phyloP scores from a whole-genome alignment of 1,284 basidiomycete genomes.

The Melampsora americana region DNA sequence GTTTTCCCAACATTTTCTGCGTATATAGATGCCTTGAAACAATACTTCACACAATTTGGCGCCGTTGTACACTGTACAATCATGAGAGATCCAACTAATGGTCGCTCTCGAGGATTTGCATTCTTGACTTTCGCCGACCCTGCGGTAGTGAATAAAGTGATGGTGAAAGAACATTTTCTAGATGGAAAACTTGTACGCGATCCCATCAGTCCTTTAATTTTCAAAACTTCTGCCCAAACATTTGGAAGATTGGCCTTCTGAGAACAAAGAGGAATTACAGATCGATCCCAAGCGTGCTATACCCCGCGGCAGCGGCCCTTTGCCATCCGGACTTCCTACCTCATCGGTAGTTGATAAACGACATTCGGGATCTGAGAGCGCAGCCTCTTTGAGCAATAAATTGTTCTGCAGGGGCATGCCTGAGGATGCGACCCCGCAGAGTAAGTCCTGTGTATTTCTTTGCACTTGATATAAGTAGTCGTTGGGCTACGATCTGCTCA shows the following conservation, averaged over 20 bases:
- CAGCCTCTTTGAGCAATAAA: conserved; percentile 52
- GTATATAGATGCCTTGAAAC: conserved; percentile 68
- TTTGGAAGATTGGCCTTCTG: neutral
- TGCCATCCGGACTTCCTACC: conserved; percentile 44
- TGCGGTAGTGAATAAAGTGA: conserved; percentile 80
- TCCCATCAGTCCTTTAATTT: conserved; percentile 11
- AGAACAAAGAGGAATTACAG: conserved; percentile 58
- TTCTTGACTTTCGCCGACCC: conserved; percentile 87
- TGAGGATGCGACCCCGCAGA: conserved; percentile 83
- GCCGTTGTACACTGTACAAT: conserved; percentile 87
- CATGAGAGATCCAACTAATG: conserved; percentile 83
- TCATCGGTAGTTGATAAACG: conserved; percentile 28
- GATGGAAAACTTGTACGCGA: conserved; percentile 83
- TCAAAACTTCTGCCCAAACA: neutral
- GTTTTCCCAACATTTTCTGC: neutral
- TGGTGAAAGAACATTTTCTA: conserved; percentile 80
- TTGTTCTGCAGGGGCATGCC: conserved; percentile 95
- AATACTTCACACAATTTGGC: conserved; percentile 85
- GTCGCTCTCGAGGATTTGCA: conserved; percentile 86
- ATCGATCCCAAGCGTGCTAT: conserved; percentile 99
- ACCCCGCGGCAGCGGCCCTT: conserved; percentile 61
- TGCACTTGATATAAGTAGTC: no score
- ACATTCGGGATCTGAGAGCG: conserved; percentile 70
- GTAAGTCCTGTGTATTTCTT: conserved; percentile 62
- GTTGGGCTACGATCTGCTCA: no score